These are phyloP conservation scores for Cercospora sp. DNA, from an alignment of 2,329 filamentous ascomycete species.

Conservation along the genomic window DNA sequence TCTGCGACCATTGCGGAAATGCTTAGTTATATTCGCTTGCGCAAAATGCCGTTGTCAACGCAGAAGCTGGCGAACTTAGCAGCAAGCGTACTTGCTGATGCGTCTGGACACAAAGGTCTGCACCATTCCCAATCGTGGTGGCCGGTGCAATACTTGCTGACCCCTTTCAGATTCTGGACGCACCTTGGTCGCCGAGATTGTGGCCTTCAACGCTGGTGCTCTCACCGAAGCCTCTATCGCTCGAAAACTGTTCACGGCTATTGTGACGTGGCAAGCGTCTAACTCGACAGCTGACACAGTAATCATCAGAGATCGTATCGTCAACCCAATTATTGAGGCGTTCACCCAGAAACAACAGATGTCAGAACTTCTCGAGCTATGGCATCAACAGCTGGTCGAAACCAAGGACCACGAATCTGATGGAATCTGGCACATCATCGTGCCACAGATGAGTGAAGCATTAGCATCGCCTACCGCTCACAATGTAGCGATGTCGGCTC, in stretches of 20 bases:
- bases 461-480: not conserved
- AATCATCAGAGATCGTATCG: conserved; percentile 19
- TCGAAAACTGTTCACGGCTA: conserved; percentile 13
- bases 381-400: conserved; percentile 30
- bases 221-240: conserved; percentile 39
- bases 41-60: not conserved
- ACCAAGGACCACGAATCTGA: conserved; percentile 9
- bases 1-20: conserved; percentile 20
- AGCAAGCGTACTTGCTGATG: conserved; percentile 29
- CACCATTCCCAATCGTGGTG: not conserved
- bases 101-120: not conserved
- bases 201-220: conserved; percentile 49
- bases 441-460: not conserved
- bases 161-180: conserved; percentile 30
- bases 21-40: conserved; percentile 26
- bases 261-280: not conserved
- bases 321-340: conserved; percentile 36
- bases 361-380: conserved; percentile 33
- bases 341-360: conserved; percentile 34
- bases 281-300: not conserved
- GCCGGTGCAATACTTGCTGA: not conserved
- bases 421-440: not conserved
- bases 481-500: not conserved
- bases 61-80: conserved; percentile 6
- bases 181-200: conserved; percentile 45